phyloP scores from a whole-genome alignment of 148 eudicot species.

The Chenopodium suecicum region DNA sequence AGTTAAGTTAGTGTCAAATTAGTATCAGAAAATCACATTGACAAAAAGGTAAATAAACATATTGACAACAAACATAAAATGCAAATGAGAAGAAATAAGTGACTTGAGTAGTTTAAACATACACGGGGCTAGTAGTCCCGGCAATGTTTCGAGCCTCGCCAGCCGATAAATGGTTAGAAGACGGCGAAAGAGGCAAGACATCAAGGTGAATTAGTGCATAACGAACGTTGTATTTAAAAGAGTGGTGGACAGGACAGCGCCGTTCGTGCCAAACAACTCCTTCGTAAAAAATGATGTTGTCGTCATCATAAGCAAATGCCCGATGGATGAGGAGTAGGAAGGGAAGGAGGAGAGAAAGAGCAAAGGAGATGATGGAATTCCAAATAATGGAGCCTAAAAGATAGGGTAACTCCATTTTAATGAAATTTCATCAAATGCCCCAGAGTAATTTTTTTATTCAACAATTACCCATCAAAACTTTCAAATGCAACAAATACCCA shows the following conservation, averaged over 20 bases:
- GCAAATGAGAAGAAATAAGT: too few relatives aligned
- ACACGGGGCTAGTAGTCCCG: conserved; percentile 70
- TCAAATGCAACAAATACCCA: too few relatives aligned
- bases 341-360: conserved; percentile 51
- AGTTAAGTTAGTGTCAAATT: too few relatives aligned
- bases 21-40: too few relatives aligned
- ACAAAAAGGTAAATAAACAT: too few relatives aligned
- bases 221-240: conserved; percentile 67
- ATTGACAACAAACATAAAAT: too few relatives aligned
- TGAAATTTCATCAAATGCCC: too few relatives aligned
- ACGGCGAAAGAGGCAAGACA: conserved; percentile 33
- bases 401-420: conserved; percentile 45
- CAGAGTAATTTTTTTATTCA: too few relatives aligned
- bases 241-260: conserved; percentile 77
- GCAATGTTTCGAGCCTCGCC: conserved; percentile 50
- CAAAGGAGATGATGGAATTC: conserved; percentile 29
- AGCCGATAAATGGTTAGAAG: conserved; percentile 49
- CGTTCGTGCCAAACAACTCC: conserved; percentile 93
- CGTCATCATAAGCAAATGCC: not conserved
- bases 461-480: too few relatives aligned
- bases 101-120: conserved; percentile 3
- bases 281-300: conserved; percentile 49
- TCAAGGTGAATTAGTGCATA: conserved; percentile 79
- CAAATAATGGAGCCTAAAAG: conserved; percentile 46
- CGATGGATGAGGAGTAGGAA: conserved; percentile 33